Conservation (phyloP, 139 green algal genomes). For the Medakamo hakoo region DNA sequence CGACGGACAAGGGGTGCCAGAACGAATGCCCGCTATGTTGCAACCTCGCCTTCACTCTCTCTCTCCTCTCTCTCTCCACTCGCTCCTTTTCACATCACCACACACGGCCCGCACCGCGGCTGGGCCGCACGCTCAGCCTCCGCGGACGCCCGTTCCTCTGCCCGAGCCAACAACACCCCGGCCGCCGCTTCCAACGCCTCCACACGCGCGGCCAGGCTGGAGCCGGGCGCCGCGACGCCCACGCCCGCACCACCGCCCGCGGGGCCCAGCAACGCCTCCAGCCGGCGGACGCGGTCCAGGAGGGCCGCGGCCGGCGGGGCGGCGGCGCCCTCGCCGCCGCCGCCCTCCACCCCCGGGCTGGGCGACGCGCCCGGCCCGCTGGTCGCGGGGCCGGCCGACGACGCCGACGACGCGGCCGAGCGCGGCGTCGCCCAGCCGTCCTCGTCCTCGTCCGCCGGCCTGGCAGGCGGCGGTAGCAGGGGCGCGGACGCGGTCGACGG, state of each 20-base stretch:
- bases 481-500: too few relatives aligned
- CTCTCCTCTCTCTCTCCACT: too few relatives aligned
- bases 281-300: background rate
- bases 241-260: background rate
- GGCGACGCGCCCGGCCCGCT: background rate
- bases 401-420: background rate
- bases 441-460: background rate
- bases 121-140: background rate
- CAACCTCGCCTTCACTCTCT: too few relatives aligned
- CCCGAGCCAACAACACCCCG: slow-evolving; percentile 2
- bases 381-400: background rate
- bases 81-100: background rate
- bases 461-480: too few relatives aligned
- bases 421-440: background rate
- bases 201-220: slow-evolving; percentile 32
- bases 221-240: slow-evolving; percentile 2
- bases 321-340: background rate
- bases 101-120: background rate
- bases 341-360: background rate
- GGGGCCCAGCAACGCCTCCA: too few relatives aligned
- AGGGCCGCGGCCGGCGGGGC: background rate
- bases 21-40: too few relatives aligned
- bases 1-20: too few relatives aligned
- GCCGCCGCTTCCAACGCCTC: slow-evolving; percentile 6
- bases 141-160: too few relatives aligned